Base-by-base conservation (phyloP, 805 yeast genomes). In the Metschnikowia orientalis region DNA sequence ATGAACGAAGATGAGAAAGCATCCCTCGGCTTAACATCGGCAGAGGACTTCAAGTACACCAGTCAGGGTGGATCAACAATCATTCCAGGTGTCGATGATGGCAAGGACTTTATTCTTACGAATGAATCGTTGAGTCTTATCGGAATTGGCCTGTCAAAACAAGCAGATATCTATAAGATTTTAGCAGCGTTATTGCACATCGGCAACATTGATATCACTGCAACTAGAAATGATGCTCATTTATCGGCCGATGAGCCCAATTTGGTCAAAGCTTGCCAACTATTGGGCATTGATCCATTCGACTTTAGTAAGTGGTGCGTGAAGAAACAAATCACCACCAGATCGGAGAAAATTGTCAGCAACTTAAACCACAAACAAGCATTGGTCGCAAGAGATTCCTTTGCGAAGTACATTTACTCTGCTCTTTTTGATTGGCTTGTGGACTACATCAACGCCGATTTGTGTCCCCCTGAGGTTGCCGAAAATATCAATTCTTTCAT, bases 391-490 rank as follows among this genome's bases (percentile, higher is more conserved):
- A 78, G 95, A 53, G 97, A 90, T 61, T 92, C 98, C n/a, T 94
- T 90, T 34, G 87, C 97, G 30, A 90, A 90, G 58, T 90, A 81
- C 57, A 81, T 92, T 31, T 90, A 92, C 62, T 79, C 97, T 3
- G 84, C 95, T 2, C 63, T 92, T 41, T 90, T 90, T 48, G 97
- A 90, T 54, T 90, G 98, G 98, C 74, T 90, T 39, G 97, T 89
- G 15, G 79, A 74, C 30, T 79, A 79, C 46, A 84, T 88, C 44
- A 90, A 90, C 58, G 57, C 72, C 14, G 95, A 87, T 52, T 72
- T 90, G 51, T 84, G 92, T 53, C 79, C 90, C 2, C 79, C 81
- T 13, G 81, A 76, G 27, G 75, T 86, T 21, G 72, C 69, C 24
- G 63, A 67, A 15, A 61, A 77, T 22, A 71, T 81, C 34, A 63